Evolutionary conservation across 2,329 filamentous ascomycete genomes (phyloP).

Genomic region (Capronia epimyces): DNA sequence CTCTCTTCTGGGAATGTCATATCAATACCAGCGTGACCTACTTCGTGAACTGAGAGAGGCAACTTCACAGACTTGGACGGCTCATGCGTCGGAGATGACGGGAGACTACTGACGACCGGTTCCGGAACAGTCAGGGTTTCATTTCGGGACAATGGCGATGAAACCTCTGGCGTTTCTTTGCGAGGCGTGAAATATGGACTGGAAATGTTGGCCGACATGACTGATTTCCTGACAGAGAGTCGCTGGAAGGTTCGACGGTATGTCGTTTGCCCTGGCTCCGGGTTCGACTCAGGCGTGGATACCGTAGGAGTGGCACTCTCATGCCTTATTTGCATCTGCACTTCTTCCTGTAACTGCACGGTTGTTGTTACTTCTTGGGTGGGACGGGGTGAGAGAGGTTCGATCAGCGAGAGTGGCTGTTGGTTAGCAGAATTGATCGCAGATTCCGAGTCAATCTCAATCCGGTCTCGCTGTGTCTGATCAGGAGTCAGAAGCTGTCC

Average conservation of each 20-base stretch:
- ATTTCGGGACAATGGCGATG: slow-evolving; percentile 7
- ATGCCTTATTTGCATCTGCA: neutral
- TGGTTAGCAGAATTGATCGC: neutral
- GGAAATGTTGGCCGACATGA: slow-evolving; percentile 18
- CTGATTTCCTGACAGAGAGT: slow-evolving; percentile 15
- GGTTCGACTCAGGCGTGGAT: neutral
- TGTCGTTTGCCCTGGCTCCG: slow-evolving; percentile 1
- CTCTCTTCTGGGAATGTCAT: neutral
- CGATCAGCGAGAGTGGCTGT: neutral
- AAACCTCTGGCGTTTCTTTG: slow-evolving; percentile 4
- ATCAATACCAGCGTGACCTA: neutral
- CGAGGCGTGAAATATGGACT: slow-evolving; percentile 25
- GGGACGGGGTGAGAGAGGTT: neutral
- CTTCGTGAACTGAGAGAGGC: neutral
- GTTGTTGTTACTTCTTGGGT: slow-evolving; percentile 2
- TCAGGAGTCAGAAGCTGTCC: slow-evolving; percentile 20
- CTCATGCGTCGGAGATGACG: slow-evolving; percentile 1
- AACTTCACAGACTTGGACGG: neutral
- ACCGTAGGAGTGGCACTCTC: slow-evolving; percentile 2
- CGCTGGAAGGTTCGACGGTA: slow-evolving; percentile 20
- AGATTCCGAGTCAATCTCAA: neutral
- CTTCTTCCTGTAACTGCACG: neutral
- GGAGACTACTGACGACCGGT: neutral
- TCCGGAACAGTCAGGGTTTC: slow-evolving; percentile 7
- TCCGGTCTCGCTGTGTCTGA: slow-evolving; percentile 14